Base-by-base conservation (phyloP, 257 asterid genomes). In the Forsythia viridissima region DNA sequence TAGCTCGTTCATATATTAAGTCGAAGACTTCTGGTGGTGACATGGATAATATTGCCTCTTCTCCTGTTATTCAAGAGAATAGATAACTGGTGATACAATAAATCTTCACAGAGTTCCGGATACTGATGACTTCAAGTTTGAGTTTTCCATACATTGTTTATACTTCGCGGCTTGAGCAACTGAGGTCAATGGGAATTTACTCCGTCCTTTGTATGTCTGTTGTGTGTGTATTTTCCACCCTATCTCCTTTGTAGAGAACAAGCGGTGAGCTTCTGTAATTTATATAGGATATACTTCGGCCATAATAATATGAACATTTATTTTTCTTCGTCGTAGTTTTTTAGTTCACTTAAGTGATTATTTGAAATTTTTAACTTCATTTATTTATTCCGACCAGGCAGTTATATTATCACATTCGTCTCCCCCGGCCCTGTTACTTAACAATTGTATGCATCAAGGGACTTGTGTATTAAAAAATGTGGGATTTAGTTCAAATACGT, bases 1-100 rank as follows among this genome's bases (percentile, higher is more conserved):
- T 91, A 46, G 97, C 97, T 51, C 90, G 91, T 20, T 84, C 92
- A 12, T 84, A 86, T 79, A 87, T 89, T 65, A 85, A 86, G 43
- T 86, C 90, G 8, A 88, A 84, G 89, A 89, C 78, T 72, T 83
- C 92, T 15, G 70, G 20, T 4, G 72, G 69, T 8, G 83, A 84
- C 80, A 72, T 72, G 40, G 84, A 80, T 79, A 80, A 68, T 43
- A 65, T 70, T 34, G 74, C 80, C 34, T 16, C 87, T 36, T 55
- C 86, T 59, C 73, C 85, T 61, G 76, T 80, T n/a, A 65, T 79
- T 77, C 85, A 79, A 84, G 85, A 84, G 76, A 44, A 73, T 41
- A 75, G 86, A 79, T 83, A 80, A 74, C 72, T 40, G 84, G 72
- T 38, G 42, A 72, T 61, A 37, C 70, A 39, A n/a, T 76, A 41